phyloP scores from a whole-genome alignment of 2,329 filamentous ascomycete genomes.

The Neonectria faginata region DNA sequence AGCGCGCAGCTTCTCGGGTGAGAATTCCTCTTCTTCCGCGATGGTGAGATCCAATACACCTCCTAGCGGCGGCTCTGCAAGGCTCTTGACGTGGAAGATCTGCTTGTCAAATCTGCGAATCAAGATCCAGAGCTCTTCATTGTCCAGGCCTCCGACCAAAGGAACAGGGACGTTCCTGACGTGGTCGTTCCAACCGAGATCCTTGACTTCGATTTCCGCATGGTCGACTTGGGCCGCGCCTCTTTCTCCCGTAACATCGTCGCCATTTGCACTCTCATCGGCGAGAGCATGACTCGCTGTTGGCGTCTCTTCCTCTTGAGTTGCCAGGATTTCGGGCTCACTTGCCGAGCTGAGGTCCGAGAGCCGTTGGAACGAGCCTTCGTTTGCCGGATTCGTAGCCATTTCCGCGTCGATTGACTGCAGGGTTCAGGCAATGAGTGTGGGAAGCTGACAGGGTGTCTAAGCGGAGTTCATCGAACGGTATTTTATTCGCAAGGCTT shows the following conservation, averaged over 20 bases:
- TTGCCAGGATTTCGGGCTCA: conserved; percentile 48
- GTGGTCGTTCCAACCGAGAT: not conserved
- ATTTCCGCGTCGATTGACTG: not conserved
- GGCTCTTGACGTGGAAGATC: conserved; percentile 15
- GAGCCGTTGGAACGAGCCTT: conserved; percentile 33
- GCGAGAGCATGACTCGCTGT: conserved; percentile 54
- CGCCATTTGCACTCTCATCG: conserved; percentile 45
- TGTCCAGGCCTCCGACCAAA: conserved; percentile 10
- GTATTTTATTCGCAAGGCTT: not conserved
- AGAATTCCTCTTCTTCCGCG: conserved; percentile 85
- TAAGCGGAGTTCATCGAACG: not conserved
- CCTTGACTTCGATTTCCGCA: conserved; percentile 65
- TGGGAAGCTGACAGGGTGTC: not conserved
- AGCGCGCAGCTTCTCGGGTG: conserved; percentile 82
- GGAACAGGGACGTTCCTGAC: conserved; percentile 3
- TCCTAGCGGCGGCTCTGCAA: conserved; percentile 9
- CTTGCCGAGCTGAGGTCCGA: conserved; percentile 33
- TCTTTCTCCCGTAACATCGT: conserved; percentile 52
- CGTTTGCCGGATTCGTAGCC: not conserved
- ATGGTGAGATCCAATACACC: conserved; percentile 77
- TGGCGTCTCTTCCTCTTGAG: conserved; percentile 45
- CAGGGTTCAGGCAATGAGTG: not conserved
- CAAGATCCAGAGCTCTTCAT: conserved; percentile 16
- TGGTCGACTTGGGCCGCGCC: conserved; percentile 61
- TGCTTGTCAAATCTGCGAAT: conserved; percentile 19